phyloP scores from a whole-genome alignment of 2,329 filamentous ascomycete species.

The Trichoderma sp. region DNA sequence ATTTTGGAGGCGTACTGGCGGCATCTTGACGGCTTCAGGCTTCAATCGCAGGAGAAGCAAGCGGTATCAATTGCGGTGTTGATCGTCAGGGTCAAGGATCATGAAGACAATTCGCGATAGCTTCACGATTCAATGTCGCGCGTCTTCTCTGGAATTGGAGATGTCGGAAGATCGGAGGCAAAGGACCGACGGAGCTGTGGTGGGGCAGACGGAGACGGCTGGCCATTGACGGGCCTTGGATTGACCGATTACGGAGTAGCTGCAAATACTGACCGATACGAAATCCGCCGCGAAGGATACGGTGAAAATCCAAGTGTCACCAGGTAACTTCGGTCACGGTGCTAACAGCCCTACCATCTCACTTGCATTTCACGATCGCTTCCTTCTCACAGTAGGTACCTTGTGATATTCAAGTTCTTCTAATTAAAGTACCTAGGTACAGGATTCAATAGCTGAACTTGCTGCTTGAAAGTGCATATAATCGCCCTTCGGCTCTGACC shows the following conservation, averaged over 20 bases:
- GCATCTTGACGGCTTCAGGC: conserved; percentile 46
- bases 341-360: too few species aligned
- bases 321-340: too few species aligned
- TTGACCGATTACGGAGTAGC: background rate
- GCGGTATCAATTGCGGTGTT: background rate
- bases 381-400: too few species aligned
- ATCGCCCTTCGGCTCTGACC: background rate
- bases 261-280: too few species aligned
- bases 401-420: too few species aligned
- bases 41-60: background rate
- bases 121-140: background rate
- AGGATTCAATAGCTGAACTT: too few species aligned
- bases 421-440: too few species aligned
- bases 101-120: background rate
- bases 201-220: background rate
- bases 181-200: conserved; percentile 12
- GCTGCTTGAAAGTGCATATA: background rate
- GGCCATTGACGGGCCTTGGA: background rate
- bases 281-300: too few species aligned
- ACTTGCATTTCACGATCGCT: too few species aligned
- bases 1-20: conserved; percentile 50
- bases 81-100: background rate
- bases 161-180: conserved; percentile 11
- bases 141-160: background rate
- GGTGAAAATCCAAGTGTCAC: too few species aligned